Evolutionary conservation across 257 asterid genomes (phyloP).

Genomic region (Nicotiana otophora): DNA sequence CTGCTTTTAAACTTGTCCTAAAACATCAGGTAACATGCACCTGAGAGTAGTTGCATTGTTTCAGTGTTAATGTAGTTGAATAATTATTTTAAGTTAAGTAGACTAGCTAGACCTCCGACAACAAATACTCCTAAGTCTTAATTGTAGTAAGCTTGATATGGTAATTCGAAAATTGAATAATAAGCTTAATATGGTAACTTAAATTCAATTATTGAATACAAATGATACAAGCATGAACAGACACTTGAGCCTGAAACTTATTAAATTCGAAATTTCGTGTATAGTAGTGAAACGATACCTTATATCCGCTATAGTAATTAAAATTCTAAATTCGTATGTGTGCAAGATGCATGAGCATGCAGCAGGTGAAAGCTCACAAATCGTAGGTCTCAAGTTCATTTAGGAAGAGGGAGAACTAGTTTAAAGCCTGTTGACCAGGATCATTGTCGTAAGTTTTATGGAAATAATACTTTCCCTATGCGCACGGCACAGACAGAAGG

Average conservation of each 20-base stretch:
- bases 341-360: neutral
- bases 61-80: neutral
- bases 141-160: no score
- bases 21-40: neutral
- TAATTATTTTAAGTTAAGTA: neutral
- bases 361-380: neutral
- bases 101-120: no score
- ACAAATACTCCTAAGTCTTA: no score
- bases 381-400: neutral
- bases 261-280: no score
- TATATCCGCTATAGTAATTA: neutral
- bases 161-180: no score
- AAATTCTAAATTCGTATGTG: neutral
- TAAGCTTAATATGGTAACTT: no score
- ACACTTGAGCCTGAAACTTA: no score
- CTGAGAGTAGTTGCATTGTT: neutral
- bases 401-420: neutral
- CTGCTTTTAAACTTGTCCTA: neutral
- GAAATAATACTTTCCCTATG: slow-evolving; percentile 17
- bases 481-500: slow-evolving; percentile 20
- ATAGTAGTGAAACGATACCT: no score
- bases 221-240: no score
- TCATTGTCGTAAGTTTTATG: slow-evolving; percentile 19
- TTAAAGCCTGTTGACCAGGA: slow-evolving; percentile 41
- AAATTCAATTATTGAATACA: no score